phyloP scores from a whole-genome alignment of 2,329 filamentous ascomycete genomes.

The Nothomitra cinnamomea region DNA sequence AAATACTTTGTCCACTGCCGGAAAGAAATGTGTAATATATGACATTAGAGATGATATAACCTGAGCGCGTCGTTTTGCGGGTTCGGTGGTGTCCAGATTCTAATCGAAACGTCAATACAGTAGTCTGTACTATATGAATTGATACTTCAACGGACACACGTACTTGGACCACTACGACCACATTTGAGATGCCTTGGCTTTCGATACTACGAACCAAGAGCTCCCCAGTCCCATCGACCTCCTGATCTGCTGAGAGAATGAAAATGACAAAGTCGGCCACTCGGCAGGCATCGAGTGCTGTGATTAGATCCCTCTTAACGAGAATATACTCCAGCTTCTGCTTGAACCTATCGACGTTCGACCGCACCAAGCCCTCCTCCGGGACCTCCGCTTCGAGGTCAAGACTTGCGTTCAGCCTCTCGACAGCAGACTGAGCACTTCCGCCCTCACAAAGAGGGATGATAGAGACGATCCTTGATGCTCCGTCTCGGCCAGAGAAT shows the following conservation, averaged over 20 bases:
- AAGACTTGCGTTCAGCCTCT: constrained; percentile 57
- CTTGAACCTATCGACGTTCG: constrained; percentile 79
- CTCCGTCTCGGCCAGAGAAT: constrained; percentile 74
- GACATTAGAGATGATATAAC: constrained; percentile 73
- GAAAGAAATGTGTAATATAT: constrained; percentile 89
- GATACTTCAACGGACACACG: not conserved
- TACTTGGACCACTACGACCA: constrained; percentile 64
- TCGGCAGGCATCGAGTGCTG: constrained; percentile 69
- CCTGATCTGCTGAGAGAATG: constrained; percentile 62
- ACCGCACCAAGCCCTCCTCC: constrained; percentile 40
- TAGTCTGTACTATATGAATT: too few relatives aligned
- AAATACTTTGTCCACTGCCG: constrained; percentile 78
- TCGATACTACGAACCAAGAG: constrained; percentile 73
- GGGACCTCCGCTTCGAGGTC: constrained; percentile 52
- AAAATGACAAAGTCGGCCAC: constrained; percentile 85
- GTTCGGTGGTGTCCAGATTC: constrained; percentile 59
- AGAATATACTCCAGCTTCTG: constrained; percentile 82
- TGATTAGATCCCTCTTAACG: constrained; percentile 53
- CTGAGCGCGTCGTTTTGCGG: constrained; percentile 59
- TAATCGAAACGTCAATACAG: constrained; percentile 7
- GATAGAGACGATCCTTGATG: constrained; percentile 74
- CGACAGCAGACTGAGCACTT: constrained; percentile 49
- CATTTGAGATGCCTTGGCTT: constrained; percentile 83
- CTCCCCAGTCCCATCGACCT: constrained; percentile 75
- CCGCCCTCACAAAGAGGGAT: constrained; percentile 65